Percentiles rank a stretch among this genome's conserved stretches.
These are phyloP conservation scores for Dactylellina drechsleri DNA, from an alignment of 2,329 filamentous ascomycete species.

Conservation along the genomic window DNA sequence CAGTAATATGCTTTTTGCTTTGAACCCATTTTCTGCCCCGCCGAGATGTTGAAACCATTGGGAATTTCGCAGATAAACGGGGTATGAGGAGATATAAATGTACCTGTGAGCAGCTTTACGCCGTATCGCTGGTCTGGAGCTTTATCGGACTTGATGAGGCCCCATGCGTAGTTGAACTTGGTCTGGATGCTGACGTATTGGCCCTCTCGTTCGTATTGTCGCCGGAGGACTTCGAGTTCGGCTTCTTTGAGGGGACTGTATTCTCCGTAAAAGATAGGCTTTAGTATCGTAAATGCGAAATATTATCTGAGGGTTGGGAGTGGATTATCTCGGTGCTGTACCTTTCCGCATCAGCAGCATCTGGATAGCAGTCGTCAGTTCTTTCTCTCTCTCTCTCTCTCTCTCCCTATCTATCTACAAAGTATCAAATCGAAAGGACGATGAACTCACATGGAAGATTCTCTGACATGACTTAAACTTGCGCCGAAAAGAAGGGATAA, in stretches of 20 bases:
- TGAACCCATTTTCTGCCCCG: constrained; percentile 9
- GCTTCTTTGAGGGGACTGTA: constrained; percentile 84
- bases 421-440: constrained; percentile 40
- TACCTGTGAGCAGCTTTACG: constrained; percentile 77
- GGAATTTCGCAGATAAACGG: background rate
- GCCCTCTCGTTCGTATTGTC: constrained; percentile 97
- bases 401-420: background rate
- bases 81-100: background rate
- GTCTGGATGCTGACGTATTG: constrained; percentile 97
- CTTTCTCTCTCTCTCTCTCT: background rate
- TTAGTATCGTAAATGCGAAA: constrained; percentile 53
- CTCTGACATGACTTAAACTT: constrained; percentile 46
- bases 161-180: constrained; percentile 99
- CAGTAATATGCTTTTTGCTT: background rate
- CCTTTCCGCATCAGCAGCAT: constrained; percentile 98
- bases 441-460: constrained; percentile 65
- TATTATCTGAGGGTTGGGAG: background rate
- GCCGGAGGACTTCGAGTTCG: constrained; percentile 89
- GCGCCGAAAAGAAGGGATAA: background rate
- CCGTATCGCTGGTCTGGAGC: constrained; percentile 92
- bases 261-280: background rate
- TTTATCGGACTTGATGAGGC: constrained; percentile 88
- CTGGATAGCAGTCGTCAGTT: constrained; percentile 65
- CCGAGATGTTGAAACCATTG: constrained; percentile 15
- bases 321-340: constrained; percentile 60